Evolutionary conservation across 768 basidiomycete species (phyloP).

Genomic region (Amanita rubescens): DNA sequence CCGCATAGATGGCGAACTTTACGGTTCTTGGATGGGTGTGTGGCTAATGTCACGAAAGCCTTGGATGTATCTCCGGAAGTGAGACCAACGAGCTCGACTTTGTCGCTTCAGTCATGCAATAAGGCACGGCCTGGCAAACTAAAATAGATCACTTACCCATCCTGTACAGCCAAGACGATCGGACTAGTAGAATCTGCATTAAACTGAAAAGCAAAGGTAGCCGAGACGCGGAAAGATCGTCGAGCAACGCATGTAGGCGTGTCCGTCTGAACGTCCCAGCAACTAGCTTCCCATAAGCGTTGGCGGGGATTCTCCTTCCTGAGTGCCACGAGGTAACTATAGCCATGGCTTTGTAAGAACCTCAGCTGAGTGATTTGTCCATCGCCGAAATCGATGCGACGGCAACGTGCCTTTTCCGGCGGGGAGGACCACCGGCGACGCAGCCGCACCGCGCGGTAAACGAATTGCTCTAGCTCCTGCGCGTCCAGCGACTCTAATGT

Average conservation of each 20-base stretch:
- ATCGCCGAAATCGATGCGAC: not conserved
- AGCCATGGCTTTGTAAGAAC: slow-evolving; percentile 37
- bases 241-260: slow-evolving; percentile 34
- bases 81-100: not conserved
- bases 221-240: slow-evolving; percentile 24
- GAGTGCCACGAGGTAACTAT: slow-evolving; percentile 42
- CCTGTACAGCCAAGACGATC: not conserved
- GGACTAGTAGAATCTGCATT: not conserved
- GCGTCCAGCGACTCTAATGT: slow-evolving; percentile 30
- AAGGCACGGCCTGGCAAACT: not conserved
- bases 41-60: not conserved
- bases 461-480: slow-evolving; percentile 36
- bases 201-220: not conserved
- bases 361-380: slow-evolving; percentile 33
- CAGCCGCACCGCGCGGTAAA: slow-evolving; percentile 32
- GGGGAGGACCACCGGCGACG: slow-evolving; percentile 42
- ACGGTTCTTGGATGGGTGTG: not conserved
- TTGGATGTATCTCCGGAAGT: not conserved
- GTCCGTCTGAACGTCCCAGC: slow-evolving; percentile 17
- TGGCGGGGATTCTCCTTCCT: slow-evolving; percentile 4
- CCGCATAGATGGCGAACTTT: not conserved
- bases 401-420: slow-evolving; percentile 24
- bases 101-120: not conserved
- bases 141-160: not conserved
- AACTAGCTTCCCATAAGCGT: slow-evolving; percentile 6